phyloP scores from a whole-genome alignment of 345 rosid species.

The Clausena lansium region DNA sequence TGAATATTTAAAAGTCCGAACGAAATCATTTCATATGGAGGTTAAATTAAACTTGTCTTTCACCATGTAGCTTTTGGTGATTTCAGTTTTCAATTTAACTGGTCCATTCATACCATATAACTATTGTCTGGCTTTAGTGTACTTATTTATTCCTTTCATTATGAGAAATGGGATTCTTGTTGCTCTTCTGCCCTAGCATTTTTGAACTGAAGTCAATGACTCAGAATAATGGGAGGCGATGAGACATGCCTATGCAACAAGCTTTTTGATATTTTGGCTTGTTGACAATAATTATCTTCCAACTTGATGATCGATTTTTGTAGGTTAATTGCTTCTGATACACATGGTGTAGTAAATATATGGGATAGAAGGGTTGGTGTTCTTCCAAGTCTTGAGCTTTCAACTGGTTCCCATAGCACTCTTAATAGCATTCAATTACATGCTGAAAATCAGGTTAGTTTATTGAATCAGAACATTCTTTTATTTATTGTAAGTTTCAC shows the following conservation, averaged over 20 bases:
- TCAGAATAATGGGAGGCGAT: background rate
- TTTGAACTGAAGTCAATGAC: background rate
- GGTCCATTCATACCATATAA: background rate
- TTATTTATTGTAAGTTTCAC: background rate
- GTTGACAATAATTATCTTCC: constrained; percentile 3
- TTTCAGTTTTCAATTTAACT: background rate
- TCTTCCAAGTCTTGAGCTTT: constrained; percentile 70
- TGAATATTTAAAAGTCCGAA: background rate
- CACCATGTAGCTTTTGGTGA: background rate
- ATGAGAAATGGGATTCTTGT: background rate
- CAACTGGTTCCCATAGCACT: constrained; percentile 36
- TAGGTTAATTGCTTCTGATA: constrained; percentile 81
- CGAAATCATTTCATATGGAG: background rate
- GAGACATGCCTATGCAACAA: background rate
- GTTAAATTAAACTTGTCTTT: background rate
- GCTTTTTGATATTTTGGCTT: background rate
- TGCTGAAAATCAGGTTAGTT: constrained; percentile 72
- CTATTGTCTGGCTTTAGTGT: background rate
- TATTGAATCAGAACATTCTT: background rate
- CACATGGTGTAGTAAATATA: constrained; percentile 56
- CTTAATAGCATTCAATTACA: constrained; percentile 64
- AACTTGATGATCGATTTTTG: constrained; percentile 11
- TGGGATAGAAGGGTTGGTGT: constrained; percentile 80
- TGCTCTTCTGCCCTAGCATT: background rate
- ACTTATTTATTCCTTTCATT: background rate